Evolutionary conservation across 1,139 yeast species (phyloP).

Genomic region (Geotrichum restrictum): DNA sequence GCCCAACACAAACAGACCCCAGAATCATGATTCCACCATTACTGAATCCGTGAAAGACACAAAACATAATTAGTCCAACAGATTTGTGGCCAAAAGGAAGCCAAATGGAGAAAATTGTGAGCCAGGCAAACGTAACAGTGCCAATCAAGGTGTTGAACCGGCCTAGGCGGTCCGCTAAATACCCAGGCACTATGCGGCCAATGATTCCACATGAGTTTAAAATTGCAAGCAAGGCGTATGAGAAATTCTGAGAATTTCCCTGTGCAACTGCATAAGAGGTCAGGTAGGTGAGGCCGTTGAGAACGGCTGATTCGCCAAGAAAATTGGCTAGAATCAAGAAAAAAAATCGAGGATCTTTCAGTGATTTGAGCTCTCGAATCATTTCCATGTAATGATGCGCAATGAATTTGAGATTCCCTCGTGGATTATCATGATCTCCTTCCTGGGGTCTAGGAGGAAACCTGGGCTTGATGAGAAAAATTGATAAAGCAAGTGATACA

Average conservation of each 20-base stretch:
- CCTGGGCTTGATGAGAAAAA: conserved; percentile 37
- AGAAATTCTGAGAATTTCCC: conserved; percentile 50
- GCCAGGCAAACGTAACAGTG: conserved; percentile 43
- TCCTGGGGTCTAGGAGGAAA: conserved; percentile 24
- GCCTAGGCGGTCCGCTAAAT: conserved; percentile 53
- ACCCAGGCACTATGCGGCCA: conserved; percentile 57
- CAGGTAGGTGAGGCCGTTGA: conserved; percentile 51
- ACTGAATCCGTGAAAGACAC: conserved; percentile 51
- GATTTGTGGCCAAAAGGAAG: conserved; percentile 47
- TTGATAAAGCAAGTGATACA: conserved; percentile 40
- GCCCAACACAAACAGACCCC: conserved; percentile 51
- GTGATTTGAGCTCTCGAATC: conserved; percentile 34
- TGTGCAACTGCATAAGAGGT: conserved; percentile 53
- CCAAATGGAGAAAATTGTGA: conserved; percentile 47
- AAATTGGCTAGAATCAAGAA: conserved; percentile 45
- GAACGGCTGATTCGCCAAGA: conserved; percentile 53
- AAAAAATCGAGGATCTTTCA: conserved; percentile 43
- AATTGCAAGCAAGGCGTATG: conserved; percentile 48
- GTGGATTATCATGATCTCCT: background rate
- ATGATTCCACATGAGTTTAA: conserved; percentile 56
- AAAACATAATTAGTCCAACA: conserved; percentile 45
- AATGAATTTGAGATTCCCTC: conserved; percentile 26
- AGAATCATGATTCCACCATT: conserved; percentile 48
- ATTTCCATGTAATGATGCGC: background rate
- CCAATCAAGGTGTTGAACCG: conserved; percentile 51